phyloP scores from a whole-genome alignment of 805 yeast species.

The Starmerella apicola region DNA sequence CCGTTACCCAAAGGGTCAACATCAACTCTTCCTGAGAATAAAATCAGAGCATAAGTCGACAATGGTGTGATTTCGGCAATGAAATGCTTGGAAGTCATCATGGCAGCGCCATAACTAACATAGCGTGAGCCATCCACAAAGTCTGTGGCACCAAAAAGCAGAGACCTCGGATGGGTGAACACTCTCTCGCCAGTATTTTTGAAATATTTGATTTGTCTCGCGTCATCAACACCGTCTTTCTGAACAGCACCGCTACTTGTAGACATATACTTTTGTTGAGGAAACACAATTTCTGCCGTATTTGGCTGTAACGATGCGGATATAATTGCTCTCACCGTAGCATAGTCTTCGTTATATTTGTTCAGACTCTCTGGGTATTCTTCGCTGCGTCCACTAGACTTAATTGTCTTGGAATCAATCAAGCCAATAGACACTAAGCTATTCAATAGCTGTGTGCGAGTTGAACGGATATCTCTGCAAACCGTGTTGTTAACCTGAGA shows the following conservation, averaged over 20 bases:
- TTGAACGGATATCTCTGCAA: slow-evolving; percentile 57
- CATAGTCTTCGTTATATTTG: slow-evolving; percentile 40
- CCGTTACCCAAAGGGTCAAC: slow-evolving; percentile 58
- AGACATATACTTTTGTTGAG: slow-evolving; percentile 62
- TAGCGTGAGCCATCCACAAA: slow-evolving; percentile 33
- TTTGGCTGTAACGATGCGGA: slow-evolving; percentile 79
- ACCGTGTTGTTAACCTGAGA: slow-evolving; percentile 23
- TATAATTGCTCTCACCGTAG: slow-evolving; percentile 51
- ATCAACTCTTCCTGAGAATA: slow-evolving; percentile 59
- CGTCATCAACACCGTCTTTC: slow-evolving; percentile 67
- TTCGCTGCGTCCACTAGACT: neutral
- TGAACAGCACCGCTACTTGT: slow-evolving; percentile 61
- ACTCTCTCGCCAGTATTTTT: slow-evolving; percentile 59
- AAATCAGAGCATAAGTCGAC: slow-evolving; percentile 52
- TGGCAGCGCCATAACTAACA: slow-evolving; percentile 47
- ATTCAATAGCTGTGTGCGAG: slow-evolving; percentile 56
- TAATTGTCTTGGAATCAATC: slow-evolving; percentile 34
- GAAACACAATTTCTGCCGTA: slow-evolving; percentile 65
- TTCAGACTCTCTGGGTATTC: slow-evolving; percentile 5
- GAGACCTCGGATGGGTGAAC: slow-evolving; percentile 77
- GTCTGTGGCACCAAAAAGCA: slow-evolving; percentile 43
- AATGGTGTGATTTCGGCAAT: slow-evolving; percentile 72
- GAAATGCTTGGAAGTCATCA: slow-evolving; percentile 53
- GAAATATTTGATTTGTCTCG: slow-evolving; percentile 59
- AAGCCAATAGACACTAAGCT: slow-evolving; percentile 71